phyloP scores from a whole-genome alignment of 2,329 filamentous ascomycete species.

The Colletotrichum sp. region DNA sequence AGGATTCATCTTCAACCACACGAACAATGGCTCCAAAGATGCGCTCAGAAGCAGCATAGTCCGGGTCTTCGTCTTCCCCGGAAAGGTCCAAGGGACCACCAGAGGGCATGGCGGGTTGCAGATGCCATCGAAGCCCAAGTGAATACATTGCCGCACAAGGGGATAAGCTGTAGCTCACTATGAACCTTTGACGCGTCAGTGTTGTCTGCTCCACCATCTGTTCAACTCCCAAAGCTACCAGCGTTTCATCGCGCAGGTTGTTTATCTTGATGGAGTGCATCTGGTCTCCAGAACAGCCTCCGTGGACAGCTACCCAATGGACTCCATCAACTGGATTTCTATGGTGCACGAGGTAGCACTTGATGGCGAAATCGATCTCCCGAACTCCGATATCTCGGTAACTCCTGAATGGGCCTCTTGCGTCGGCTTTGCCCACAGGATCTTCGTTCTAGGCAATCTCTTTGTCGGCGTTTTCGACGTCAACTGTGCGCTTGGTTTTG shows the following conservation, averaged over 20 bases:
- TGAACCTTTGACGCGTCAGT: fast-evolving
- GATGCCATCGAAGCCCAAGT: neutral
- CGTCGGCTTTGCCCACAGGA: fast-evolving
- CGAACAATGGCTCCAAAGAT: neutral
- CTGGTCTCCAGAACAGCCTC: neutral
- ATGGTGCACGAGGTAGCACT: neutral
- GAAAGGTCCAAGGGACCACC: neutral
- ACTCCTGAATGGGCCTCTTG: fast-evolving
- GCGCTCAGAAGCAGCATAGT: neutral
- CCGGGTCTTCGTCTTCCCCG: neutral
- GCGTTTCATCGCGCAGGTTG: neutral
- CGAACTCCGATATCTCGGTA: fast-evolving
- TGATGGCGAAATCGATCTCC: neutral
- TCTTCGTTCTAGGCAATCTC: fast-evolving
- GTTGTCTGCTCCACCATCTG: neutral
- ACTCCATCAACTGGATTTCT: neutral
- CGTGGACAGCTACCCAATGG: fast-evolving
- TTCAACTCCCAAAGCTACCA: neutral
- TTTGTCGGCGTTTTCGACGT: fast-evolving
- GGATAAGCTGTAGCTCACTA: fast-evolving
- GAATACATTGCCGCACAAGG: neutral
- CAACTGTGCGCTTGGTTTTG: neutral
- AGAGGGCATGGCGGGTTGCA: fast-evolving
- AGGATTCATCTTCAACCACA: too few species aligned
- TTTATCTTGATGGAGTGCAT: neutral